Evolutionary conservation across 129 eudicot species (phyloP), one percentile per base, ranked within the genome.

Genomic region (Helianthus annuus): DNA sequence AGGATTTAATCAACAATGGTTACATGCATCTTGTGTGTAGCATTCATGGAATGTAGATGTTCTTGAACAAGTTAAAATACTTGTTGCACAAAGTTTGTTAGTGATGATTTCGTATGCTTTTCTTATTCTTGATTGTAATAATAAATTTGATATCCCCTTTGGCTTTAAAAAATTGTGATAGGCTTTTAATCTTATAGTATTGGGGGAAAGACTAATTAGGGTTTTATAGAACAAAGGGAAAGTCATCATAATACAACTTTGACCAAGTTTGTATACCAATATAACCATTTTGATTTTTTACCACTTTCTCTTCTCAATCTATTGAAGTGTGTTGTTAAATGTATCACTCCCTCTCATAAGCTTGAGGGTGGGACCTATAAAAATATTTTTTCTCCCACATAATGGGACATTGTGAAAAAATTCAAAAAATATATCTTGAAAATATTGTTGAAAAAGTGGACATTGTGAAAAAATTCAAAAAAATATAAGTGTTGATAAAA

Each of bases 1-100:
- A 15, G n/a, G 13, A 5, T 36, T 29, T 34, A 8, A 49, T 51
- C 46, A n/a, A 49, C 48, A 34, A 10, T 68, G 19, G 10, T 8
- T 69, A 3, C 73, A 69, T 52, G 69, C 69, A 15, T 29, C 15
- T n/a, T 72, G 69, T 6, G 38, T 72, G 60, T 58, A 19, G 39
- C n/a, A 60, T 15, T 46, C 34, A 60, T 60, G 6, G 3, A 6
- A 72, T 14, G 38, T 60, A 51, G 63, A 52, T 52, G 73, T 51
- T 11, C 16, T 10, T 4, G 17, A 15, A 63, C 68, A 63, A 19
- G 48, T 39, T 39, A 38, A 39, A 7, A 38, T 38, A 63, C 68
- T 15, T 38, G 29, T 7, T 38, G 48, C 24, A 63, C 7, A n/a
- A 9, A 2, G 34, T 15, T 34, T 54, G 17, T 16, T 69, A 15